Evolutionary conservation across 2,329 filamentous ascomycete genomes (phyloP), one percentile per base, ranked within the genome.

Genomic region (Colletotrichum sp.): DNA sequence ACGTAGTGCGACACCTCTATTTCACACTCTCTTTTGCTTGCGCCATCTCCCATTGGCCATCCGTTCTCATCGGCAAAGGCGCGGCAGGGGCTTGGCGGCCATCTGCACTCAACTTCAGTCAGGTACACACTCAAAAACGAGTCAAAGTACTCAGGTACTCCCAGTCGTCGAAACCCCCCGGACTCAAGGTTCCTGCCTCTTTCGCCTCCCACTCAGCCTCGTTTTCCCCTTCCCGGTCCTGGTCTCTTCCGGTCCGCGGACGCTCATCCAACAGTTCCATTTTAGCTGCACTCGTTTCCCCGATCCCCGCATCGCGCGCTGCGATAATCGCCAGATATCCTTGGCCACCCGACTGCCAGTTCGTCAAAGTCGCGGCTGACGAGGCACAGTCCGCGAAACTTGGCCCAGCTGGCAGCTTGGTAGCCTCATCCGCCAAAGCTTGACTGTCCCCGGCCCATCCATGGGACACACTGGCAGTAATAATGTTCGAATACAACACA

Each of bases 161-260:
- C 68, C 32, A 22, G 72, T 30, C 55, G 9, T 72, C 30, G 22
- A 67, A 68, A 52, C 55, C 71, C 64, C 65, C 36, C 36, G 27
- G 72, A 12, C 32, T 60, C 48, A 48, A 74, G 48, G 34, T 44
- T 65, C 48, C 63, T 68, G 63, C 63, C 63, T 72, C 39, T 55
- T 67, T 72, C 68, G 72, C 68, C 39, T 72, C 59, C 64, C 57
- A 28, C 74, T 65, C 71, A 70, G 71, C 71, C 71, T 76, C 65
- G 70, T 59, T 76, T 68, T 52, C 44, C 44, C 36, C 57, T 44
- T 70, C 59, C 48, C 25, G 44, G 71, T 39, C 72, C 69, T 67
- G 68, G 72, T 55, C 52, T 48, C 55, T 67, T 67, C 36, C 64
- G 64, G 39, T 36, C 55, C 48, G 34, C 57, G 44, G 8, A 44